Base-by-base conservation (phyloP, 257 asterid species). In the Parsonsia alboflavescens region DNA sequence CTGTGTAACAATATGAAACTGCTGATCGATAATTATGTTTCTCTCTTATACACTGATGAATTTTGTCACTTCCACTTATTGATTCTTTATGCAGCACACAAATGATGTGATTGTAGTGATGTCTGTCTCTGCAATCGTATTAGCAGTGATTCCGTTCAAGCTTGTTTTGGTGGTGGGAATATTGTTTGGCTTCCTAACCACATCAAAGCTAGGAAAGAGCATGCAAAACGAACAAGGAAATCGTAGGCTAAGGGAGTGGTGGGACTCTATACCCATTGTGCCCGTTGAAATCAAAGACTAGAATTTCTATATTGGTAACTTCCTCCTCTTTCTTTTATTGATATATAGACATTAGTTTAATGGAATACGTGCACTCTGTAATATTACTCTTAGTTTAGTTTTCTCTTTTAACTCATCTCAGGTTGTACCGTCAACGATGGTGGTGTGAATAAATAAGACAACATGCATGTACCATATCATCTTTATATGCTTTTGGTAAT, bases 221-320 rank as follows among this genome's bases (percentile, higher is more conserved):
- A 62, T 82, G 79, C 85, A 85, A 63, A 88, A 72, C 17, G 94
- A 91, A 2, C 87, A 77, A 52, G 89, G 96, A 15, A 87, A 90
- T 41, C 83, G 97, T 19, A 85, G 97, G 6, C 65, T 89, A 15
- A 81, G 78, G 77, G 98, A 91, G 78, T 93, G 97, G 98, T 93
- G 98, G 98, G 97, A 91, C 72, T 89, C 97, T 6, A 91, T 93
- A 73, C 97, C 97, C 2, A 81, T 93, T 9, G 78, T 86, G 12
- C 90, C 92, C 0, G 90, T 93, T 0, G 92, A 90, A 75, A 15
- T 87, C 44, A 78, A 75, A 44, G 91, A 89, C 77, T 33, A 33
- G 39, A 33, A 33, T 33, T 33, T 33, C 39, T 33, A n/a, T n/a
- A n/a, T n/a, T n/a, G n/a, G n/a, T 33, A 33, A 33, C 2, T 33